These are phyloP conservation scores for Rhinocladiella similis DNA, from an alignment of 2,329 filamentous ascomycete species.

Conservation along the genomic window DNA sequence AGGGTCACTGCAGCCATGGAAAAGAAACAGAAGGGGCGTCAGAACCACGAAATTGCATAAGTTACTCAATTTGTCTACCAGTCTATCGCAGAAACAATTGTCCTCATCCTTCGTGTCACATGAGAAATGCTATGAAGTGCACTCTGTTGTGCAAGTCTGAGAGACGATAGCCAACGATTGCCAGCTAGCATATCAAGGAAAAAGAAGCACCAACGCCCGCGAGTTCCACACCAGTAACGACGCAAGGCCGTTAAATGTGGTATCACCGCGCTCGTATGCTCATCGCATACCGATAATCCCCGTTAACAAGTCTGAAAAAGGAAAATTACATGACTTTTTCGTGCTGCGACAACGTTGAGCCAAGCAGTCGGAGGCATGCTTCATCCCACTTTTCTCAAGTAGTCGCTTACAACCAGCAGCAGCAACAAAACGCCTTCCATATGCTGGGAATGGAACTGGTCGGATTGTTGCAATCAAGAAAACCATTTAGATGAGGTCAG, in stretches of 20 bases:
- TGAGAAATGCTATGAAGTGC: constrained; percentile 22
- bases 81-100: constrained; percentile 24
- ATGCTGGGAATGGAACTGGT: constrained; percentile 25
- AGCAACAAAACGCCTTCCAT: constrained; percentile 29
- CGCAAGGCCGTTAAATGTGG: constrained; percentile 17
- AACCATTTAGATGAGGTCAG: constrained; percentile 39
- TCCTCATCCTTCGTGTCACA: constrained; percentile 27
- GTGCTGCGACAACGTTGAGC: constrained; percentile 26
- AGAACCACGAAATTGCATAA: not conserved
- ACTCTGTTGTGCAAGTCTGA: constrained; percentile 21
- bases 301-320: constrained; percentile 6
- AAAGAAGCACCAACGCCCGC: constrained; percentile 24
- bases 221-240: constrained; percentile 19
- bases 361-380: constrained; percentile 32
- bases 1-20: too few species aligned
- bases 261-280: constrained; percentile 26
- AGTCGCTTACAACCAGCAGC: constrained; percentile 20
- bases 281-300: constrained; percentile 11
- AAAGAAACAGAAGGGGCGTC: too few species aligned
- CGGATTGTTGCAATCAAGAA: constrained; percentile 9
- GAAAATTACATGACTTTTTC: constrained; percentile 27
- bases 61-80: constrained; percentile 22
- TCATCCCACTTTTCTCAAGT: constrained; percentile 34
- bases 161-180: constrained; percentile 27
- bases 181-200: constrained; percentile 20